A percentile compares a stretch with the other conserved stretches of the same genome.
Evolutionary conservation across 139 green algal genomes (phyloP).

Genomic region (Chlamydomonas sp.): DNA sequence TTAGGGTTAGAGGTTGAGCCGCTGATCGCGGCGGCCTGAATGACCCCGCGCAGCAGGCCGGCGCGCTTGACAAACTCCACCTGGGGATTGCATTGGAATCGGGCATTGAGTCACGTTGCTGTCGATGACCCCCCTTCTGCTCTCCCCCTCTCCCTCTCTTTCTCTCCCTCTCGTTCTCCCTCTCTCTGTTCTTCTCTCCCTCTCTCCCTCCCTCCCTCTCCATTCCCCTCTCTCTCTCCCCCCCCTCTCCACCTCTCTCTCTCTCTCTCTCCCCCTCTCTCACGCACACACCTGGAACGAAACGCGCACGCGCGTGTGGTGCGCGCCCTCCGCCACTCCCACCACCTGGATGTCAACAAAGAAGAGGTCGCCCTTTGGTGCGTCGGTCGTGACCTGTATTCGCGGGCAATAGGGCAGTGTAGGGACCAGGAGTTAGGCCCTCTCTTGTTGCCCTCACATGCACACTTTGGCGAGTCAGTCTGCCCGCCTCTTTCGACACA

Average conservation of each 20-base stretch:
- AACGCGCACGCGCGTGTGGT: not conserved
- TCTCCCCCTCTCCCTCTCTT: not conserved
- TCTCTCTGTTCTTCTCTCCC: too few species aligned
- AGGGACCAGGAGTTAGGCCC: too few species aligned
- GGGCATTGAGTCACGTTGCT: not conserved
- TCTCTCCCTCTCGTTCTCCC: too few species aligned
- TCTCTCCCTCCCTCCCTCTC: too few species aligned
- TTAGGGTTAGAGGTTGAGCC: too few species aligned
- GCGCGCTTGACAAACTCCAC: not conserved
- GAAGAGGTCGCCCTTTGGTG: slow-evolving; percentile 12
- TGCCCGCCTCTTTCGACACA: too few species aligned
- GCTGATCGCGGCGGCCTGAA: not conserved
- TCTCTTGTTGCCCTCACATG: too few species aligned
- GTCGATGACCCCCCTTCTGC: not conserved
- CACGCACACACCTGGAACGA: slow-evolving; percentile 2
- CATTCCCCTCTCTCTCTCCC: not conserved
- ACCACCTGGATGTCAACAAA: slow-evolving; percentile 9
- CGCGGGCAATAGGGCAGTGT: too few species aligned
- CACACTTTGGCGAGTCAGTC: too few species aligned
- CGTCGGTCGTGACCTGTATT: slow-evolving; percentile 15
- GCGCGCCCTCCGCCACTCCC: not conserved
- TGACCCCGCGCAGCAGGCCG: not conserved
- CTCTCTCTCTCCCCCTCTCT: not conserved
- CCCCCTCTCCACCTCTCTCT: not conserved
- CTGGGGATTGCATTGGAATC: not conserved